Base-by-base conservation (phyloP, 495 filamentous ascomycete species). In the Annulohypoxylon bovei region DNA sequence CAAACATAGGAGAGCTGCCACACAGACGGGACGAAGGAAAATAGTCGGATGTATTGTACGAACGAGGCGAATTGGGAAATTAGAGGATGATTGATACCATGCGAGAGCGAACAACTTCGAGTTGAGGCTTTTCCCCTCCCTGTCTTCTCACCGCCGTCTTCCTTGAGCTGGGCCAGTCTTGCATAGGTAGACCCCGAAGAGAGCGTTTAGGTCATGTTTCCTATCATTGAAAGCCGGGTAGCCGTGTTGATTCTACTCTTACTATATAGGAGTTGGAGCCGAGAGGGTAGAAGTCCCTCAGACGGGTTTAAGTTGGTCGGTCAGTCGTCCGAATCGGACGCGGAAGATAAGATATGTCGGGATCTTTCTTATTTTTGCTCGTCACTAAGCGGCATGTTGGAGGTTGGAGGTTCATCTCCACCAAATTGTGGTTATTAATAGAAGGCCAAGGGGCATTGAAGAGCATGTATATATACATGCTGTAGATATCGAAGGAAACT, bases 81-180 rank as follows among this genome's bases (percentile, higher is more conserved):
- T 55, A 61, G 52, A 60, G 22, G 63, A 72, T 60, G 69, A 72
- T 72, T 60, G 69, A 72, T 72, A 72, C 69, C 69, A 64, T 18
- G 30, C 69, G 53, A 50, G 63, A 56, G 59, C 58, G 59, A 61
- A 61, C 64, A 56, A 22, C 63, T 39, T 12, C 28, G 30, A 61
- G 25, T 46, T 42, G 40, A 54, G 42, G 59, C 25, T 27, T 60
- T 62, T 49, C 35, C 25, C 35, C 55, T 62, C 42, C 35, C 27
- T 62, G 9, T 58, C 32, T 58, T 58, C 44, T 27, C 46, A 25
- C 37, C 25, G 40, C 40, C 50, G 6, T 69, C 53, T 35, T 25
- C 40, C 40, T 60, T 47, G 46, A 28, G 14, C 27, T 20, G 30
- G 30, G 53, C 22, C 30, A n/a, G 67, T 57, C 56, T 54, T 62